Evolutionary conservation across 2,329 filamentous ascomycete species (phyloP).

Genomic region (Fusarium sp.): DNA sequence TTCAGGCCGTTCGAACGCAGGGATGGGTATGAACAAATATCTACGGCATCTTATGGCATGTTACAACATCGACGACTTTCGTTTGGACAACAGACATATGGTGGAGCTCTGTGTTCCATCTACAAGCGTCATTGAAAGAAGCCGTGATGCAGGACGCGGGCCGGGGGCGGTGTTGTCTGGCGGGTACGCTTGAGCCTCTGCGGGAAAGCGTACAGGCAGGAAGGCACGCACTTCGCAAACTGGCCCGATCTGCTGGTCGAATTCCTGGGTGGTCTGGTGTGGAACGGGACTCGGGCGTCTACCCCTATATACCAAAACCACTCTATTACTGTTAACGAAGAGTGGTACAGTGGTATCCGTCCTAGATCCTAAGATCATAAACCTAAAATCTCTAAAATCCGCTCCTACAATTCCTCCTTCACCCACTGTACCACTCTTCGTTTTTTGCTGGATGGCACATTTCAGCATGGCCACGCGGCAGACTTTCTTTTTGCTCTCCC

Average conservation of each 20-base stretch:
- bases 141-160: neutral
- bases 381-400: neutral
- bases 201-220: neutral
- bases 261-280: neutral
- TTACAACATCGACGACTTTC: neutral
- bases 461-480: neutral
- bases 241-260: neutral
- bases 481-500: neutral
- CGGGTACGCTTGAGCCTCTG: neutral
- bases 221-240: neutral
- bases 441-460: neutral
- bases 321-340: neutral
- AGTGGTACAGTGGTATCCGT: slow-evolving; percentile 6
- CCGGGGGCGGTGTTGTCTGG: neutral
- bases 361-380: neutral
- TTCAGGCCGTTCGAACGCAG: neutral
- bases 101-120: neutral
- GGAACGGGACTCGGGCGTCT: neutral
- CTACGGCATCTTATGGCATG: neutral
- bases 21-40: too few relatives aligned
- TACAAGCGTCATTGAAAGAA: too few relatives aligned
- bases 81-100: neutral
- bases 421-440: neutral
- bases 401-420: neutral
- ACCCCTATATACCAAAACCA: neutral